A percentile compares a stretch with the other conserved stretches of the same genome.
phyloP scores from a whole-genome alignment of 345 rosid genomes.

The Geranium rotundifolium region DNA sequence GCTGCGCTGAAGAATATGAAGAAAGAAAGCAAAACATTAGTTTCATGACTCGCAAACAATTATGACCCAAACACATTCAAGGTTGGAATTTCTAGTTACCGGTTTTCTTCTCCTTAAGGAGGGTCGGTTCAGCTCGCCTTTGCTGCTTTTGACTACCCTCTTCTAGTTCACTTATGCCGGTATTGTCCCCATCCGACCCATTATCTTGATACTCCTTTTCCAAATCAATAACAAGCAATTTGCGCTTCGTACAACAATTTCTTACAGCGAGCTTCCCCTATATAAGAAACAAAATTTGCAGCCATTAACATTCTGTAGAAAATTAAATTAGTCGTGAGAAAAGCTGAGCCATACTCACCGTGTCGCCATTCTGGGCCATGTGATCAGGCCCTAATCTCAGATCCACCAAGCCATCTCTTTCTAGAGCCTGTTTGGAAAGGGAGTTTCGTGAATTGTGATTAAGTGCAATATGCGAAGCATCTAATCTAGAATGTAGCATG shows the following conservation, averaged over 20 bases:
- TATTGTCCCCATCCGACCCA: conserved; percentile 6
- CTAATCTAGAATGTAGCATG: conserved; percentile 10
- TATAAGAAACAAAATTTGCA: not conserved
- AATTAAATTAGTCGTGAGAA: not conserved
- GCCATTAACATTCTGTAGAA: not conserved
- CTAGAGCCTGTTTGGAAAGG: conserved; percentile 27
- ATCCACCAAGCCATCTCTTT: conserved; percentile 3
- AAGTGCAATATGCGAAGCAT: conserved; percentile 1
- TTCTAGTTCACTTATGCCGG: conserved; percentile 11
- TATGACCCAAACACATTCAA: not conserved
- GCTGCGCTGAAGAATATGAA: conserved; percentile 22
- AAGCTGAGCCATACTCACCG: conserved; percentile 10
- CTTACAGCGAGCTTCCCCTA: conserved; percentile 3
- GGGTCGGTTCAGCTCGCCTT: not conserved
- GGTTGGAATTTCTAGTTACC: conserved; percentile 18
- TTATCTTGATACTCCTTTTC: conserved; percentile 20
- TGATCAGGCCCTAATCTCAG: not conserved
- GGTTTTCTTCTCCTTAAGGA: conserved; percentile 15
- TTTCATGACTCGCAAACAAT: not conserved
- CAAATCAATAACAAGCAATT: conserved; percentile 25
- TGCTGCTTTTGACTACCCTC: conserved; percentile 8
- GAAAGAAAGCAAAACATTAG: not conserved
- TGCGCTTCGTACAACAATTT: conserved; percentile 9
- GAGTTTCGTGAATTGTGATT: too few relatives aligned
- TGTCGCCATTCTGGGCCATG: conserved; percentile 6